Percentiles rank a stretch among this genome's conserved stretches.
phyloP scores from a whole-genome alignment of 2,329 filamentous ascomycete genomes.

The Penicillium sp. region DNA sequence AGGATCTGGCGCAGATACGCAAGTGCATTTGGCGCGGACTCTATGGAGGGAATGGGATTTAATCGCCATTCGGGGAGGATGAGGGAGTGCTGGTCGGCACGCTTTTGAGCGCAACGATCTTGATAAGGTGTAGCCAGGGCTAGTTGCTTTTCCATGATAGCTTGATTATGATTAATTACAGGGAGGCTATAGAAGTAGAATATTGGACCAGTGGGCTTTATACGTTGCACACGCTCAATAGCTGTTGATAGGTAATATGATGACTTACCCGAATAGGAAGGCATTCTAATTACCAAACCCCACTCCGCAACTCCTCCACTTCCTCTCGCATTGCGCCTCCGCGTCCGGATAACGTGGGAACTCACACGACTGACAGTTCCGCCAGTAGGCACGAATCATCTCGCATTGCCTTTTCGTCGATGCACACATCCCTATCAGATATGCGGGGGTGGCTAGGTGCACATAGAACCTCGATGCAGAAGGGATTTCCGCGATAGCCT shows the following conservation, averaged over 20 bases:
- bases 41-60: slow-evolving; percentile 20
- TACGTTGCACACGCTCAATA: background rate
- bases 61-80: slow-evolving; percentile 28
- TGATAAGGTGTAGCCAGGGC: slow-evolving; percentile 15
- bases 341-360: slow-evolving; percentile 41
- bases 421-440: slow-evolving; percentile 41
- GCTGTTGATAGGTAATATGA: slow-evolving; percentile 19
- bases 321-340: slow-evolving; percentile 35
- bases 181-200: background rate
- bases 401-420: slow-evolving; percentile 35
- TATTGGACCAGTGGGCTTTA: background rate
- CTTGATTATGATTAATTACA: background rate
- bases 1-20: slow-evolving; percentile 18
- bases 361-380: slow-evolving; percentile 38
- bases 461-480: slow-evolving; percentile 41
- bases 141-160: background rate
- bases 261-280: slow-evolving; percentile 27
- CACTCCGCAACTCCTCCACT: slow-evolving; percentile 32
- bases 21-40: slow-evolving; percentile 21
- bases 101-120: slow-evolving; percentile 27
- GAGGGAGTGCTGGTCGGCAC: slow-evolving; percentile 21
- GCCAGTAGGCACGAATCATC: slow-evolving; percentile 41
- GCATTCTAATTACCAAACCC: slow-evolving; percentile 15
- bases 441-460: slow-evolving; percentile 42
- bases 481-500: slow-evolving; percentile 32